Conservation (phyloP, 2,329 filamentous ascomycete genomes). For the Xylaria sp. region DNA sequence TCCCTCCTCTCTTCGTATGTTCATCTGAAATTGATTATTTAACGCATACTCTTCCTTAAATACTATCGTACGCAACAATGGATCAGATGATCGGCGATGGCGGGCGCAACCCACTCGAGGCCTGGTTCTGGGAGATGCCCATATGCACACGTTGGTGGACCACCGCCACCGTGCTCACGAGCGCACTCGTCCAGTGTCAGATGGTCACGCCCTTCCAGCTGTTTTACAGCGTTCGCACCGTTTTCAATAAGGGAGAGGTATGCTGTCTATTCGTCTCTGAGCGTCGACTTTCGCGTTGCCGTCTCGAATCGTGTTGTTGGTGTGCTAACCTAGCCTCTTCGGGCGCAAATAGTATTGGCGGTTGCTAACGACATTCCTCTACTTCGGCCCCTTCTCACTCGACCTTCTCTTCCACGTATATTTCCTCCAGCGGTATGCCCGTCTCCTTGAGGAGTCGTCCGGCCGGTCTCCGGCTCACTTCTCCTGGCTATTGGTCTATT, state of each 20-base stretch:
- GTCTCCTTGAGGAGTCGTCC: conserved; percentile 94
- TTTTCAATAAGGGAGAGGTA: conserved; percentile 93
- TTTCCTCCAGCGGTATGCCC: conserved; percentile 96
- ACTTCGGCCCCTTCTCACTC: conserved; percentile 93
- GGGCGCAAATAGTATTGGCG: conserved; percentile 82
- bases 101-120: conserved; percentile 82
- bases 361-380: conserved; percentile 94
- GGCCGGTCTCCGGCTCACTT: conserved; percentile 92
- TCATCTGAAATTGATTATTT: conserved; percentile 12
- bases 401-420: conserved; percentile 98
- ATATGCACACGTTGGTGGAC: conserved; percentile 98
- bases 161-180: conserved; percentile 87
- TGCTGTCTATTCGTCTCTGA: conserved; percentile 45
- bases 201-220: conserved; percentile 94
- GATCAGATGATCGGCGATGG: conserved; percentile 69
- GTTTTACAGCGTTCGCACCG: conserved; percentile 94
- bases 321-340: conserved; percentile 33
- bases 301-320: conserved; percentile 12
- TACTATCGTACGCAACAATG: conserved; percentile 53
- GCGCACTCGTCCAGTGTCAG: conserved; percentile 90
- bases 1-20: conserved; percentile 7
- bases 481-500: conserved; percentile 92
- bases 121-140: conserved; percentile 99
- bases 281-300: not conserved
- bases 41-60: not conserved